Percentiles rank a stretch among this genome's conserved stretches.
Evolutionary conservation across 345 rosid species (phyloP).

Genomic region (Eucalyptus paniculata): DNA sequence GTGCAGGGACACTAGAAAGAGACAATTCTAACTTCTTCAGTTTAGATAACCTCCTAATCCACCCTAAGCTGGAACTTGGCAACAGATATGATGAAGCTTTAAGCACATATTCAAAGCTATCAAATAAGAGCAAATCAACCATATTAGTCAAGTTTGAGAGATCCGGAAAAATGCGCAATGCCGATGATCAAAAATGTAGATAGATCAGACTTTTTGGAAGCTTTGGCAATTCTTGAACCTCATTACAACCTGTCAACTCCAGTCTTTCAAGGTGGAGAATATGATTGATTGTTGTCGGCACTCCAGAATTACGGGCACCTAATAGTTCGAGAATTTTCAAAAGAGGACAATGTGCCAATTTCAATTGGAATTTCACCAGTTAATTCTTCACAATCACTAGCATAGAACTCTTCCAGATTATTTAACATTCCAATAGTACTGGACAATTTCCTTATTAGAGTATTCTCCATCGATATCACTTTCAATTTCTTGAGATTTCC

Average conservation of each 20-base stretch:
- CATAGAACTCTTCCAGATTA: neutral
- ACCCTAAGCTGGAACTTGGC: neutral
- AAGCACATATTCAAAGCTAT: neutral
- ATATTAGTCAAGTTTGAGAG: neutral
- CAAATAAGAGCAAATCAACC: neutral
- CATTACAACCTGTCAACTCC: neutral
- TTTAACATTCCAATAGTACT: neutral
- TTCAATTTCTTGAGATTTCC: neutral
- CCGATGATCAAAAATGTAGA: neutral
- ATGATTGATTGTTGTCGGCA: neutral
- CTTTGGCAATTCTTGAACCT: neutral
- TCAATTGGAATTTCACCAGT: neutral
- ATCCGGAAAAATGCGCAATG: neutral
- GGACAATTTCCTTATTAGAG: neutral
- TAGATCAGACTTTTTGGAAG: neutral
- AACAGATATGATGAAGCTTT: neutral
- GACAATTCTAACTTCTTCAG: neutral
- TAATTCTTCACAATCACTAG: neutral
- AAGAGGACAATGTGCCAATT: neutral
- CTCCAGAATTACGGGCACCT: neutral
- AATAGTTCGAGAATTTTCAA: neutral
- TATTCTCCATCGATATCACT: neutral
- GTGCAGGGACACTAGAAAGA: neutral
- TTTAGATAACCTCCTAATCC: neutral
- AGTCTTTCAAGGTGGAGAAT: neutral